These are phyloP conservation scores for Brassica napus DNA, from an alignment of 345 rosid species.

Conservation along the genomic window Da-Ae NC_063445.1:4529501-4530000, in stretches of 20 bases:
- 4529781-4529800: background rate
- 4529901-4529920: slow-evolving; percentile 60
- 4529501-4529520: slow-evolving; percentile 41
- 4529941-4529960: slow-evolving; percentile 74
- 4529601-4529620: slow-evolving; percentile 4
- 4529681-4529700: slow-evolving; percentile 66
- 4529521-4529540: slow-evolving; percentile 40
- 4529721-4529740: slow-evolving; percentile 75
- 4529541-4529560: slow-evolving; percentile 26
- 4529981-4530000: slow-evolving; percentile 85
- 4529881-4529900: slow-evolving; percentile 57
- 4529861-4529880: slow-evolving; percentile 49
- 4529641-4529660: background rate
- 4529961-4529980: slow-evolving; percentile 96
- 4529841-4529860: slow-evolving; percentile 62
- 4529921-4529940: slow-evolving; percentile 51
- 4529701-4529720: slow-evolving; percentile 65
- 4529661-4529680: slow-evolving; percentile 62
- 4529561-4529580: slow-evolving; percentile 24
- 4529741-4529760: slow-evolving; percentile 55
- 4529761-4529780: slow-evolving; percentile 34
- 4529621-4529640: background rate
- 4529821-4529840: slow-evolving; percentile 15
- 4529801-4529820: background rate
- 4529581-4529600: slow-evolving; percentile 34